These are phyloP conservation scores for Raffaelea arxii DNA, from an alignment of 2,329 filamentous ascomycete genomes.

Conservation along the genomic window DNA sequence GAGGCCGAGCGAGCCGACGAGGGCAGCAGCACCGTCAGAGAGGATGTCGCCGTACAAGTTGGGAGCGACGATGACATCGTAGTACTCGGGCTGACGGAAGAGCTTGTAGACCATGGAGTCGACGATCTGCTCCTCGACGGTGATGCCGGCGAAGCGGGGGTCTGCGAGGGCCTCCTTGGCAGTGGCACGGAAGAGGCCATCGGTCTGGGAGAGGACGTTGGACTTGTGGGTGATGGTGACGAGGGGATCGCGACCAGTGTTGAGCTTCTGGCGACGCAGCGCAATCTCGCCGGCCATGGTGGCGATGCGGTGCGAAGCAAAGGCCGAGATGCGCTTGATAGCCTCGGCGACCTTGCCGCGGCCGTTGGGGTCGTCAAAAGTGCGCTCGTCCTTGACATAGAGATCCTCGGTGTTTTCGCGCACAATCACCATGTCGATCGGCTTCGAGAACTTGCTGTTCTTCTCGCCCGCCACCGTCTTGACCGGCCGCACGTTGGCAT, in stretches of 20 bases:
- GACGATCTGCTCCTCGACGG: conserved; percentile 93
- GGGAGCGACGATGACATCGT: conserved; percentile 96
- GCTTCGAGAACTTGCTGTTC: conserved; percentile 55
- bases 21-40: conserved; percentile 86
- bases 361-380: conserved; percentile 47
- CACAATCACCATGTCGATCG: conserved; percentile 95
- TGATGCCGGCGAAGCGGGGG: conserved; percentile 50
- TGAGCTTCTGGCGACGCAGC: conserved; percentile 70
- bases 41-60: conserved; percentile 97
- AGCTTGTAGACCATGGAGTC: conserved; percentile 99
- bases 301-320: conserved; percentile 76
- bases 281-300: conserved; percentile 94
- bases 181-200: conserved; percentile 84
- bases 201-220: conserved; percentile 93
- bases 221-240: conserved; percentile 98
- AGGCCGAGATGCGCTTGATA: conserved; percentile 91
- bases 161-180: conserved; percentile 63
- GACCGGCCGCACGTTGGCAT: conserved; percentile 94
- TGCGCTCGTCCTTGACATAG: conserved; percentile 94
- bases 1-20: conserved; percentile 84
- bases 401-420: conserved; percentile 98
- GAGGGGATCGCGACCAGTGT: conserved; percentile 45
- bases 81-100: conserved; percentile 87
- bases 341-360: conserved; percentile 83
- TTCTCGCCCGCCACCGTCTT: conserved; percentile 63